Evolutionary conservation across 768 basidiomycete genomes (phyloP), one percentile per base, ranked within the genome.

Genomic region (Cantharellus anzutake): DNA sequence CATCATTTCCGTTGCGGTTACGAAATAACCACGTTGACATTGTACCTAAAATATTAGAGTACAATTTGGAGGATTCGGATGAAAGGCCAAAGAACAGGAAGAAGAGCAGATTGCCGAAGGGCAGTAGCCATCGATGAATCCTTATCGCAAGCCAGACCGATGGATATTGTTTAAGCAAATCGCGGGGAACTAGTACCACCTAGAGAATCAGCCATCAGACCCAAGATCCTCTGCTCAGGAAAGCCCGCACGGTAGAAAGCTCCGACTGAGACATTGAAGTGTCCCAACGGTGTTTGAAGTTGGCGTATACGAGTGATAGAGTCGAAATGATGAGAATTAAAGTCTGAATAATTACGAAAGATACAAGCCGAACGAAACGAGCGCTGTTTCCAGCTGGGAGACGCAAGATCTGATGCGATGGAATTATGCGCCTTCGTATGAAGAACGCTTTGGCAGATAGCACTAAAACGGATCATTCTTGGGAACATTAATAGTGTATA

Each of bases 81-180:
- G 63, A 35, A 56, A 82, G 77, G 2, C 81, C 82, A 65, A 85
- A 84, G 72, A 81, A 78, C 16, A 67, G 68, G 65, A 84, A 84
- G 72, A 84, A 84, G 51, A 77, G 11, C 60, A 82, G 68, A 2
- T 78, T 76, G 63, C 75, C 77, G 41, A 73, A 62, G 4, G 78
- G 62, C 16, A 71, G 64, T 34, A 71, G 57, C 80, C 80, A 80
- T 57, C 80, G 74, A 3, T 68, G 71, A 41, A 77, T 41, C 38
- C 53, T 55, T 16, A 63, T 34, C 14, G 29, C 7, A 39, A 52
- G 67, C 3, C 37, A 61, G 20, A 61, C 59, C 4, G 59, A 59
- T 60, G 69, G 61, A 20, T 59, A 7, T 48, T 70, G 71, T 80
- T 4, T 41, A 40, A 35, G 20, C 20, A 29, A 29, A 29, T 29